Evolutionary conservation across 2,329 filamentous ascomycete genomes (phyloP).

Genomic region (Aurifilum marmelostoma): DNA sequence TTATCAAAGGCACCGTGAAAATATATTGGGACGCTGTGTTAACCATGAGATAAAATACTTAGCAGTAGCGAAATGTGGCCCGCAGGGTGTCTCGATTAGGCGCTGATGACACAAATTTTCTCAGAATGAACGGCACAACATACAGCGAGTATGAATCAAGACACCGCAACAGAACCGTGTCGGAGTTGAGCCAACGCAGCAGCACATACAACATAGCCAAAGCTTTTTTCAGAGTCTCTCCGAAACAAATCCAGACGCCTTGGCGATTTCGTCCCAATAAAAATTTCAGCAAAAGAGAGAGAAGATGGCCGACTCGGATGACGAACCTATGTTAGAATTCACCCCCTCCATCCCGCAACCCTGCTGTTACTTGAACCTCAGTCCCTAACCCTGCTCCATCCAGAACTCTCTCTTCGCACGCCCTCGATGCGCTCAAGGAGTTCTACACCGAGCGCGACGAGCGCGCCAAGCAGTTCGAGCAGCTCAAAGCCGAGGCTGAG

Average conservation of each 20-base stretch:
- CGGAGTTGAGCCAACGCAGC: neutral
- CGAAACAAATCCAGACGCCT: neutral
- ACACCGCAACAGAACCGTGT: neutral
- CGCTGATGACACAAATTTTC: neutral
- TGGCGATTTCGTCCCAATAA: neutral
- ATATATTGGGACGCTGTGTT: neutral
- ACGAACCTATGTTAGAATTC: slow-evolving; percentile 54
- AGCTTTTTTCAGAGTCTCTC: neutral
- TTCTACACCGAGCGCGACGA: slow-evolving; percentile 76
- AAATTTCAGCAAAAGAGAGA: neutral
- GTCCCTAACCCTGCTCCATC: neutral
- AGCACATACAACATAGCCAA: neutral
- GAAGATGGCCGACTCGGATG: slow-evolving; percentile 44
- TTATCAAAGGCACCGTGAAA: slow-evolving; percentile 1
- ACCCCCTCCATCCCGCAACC: neutral
- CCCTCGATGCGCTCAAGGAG: slow-evolving; percentile 70
- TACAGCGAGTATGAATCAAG: neutral
- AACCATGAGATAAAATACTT: neutral
- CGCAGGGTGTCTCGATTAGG: neutral
- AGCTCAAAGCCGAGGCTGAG: slow-evolving; percentile 66
- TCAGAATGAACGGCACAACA: neutral
- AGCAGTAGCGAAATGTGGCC: neutral
- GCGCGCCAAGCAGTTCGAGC: slow-evolving; percentile 67
- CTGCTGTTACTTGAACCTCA: neutral
- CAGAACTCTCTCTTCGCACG: slow-evolving; percentile 66